Conservation (phyloP, 75 land plant species). For the Sequoiadendron giganteum region DNA sequence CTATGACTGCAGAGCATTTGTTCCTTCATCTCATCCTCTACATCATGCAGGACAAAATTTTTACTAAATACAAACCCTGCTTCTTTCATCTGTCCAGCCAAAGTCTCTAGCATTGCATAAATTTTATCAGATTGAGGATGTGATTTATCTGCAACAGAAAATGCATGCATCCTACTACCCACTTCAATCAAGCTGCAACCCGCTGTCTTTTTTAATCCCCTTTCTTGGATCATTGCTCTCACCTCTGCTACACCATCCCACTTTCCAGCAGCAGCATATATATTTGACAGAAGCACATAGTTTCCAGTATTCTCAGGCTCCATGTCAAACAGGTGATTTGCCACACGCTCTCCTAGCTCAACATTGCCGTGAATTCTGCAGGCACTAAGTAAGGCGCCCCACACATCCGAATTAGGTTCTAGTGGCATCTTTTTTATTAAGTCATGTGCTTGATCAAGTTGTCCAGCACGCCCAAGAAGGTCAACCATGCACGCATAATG, state of each 20-base stretch:
- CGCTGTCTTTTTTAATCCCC: not conserved
- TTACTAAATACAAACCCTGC: constrained; percentile 7
- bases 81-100: constrained; percentile 7
- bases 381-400: constrained; percentile 17
- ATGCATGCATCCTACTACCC: constrained; percentile 5
- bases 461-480: constrained; percentile 26
- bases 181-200: constrained; percentile 2
- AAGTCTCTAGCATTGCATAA: not conserved
- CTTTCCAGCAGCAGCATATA: constrained; percentile 12
- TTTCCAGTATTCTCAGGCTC: constrained; percentile 11
- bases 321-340: constrained; percentile 8
- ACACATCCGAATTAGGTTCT: constrained; percentile 10
- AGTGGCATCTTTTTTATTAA: constrained; percentile 20
- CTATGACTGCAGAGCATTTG: constrained; percentile 27
- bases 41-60: constrained; percentile 38
- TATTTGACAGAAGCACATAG: constrained; percentile 26
- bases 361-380: constrained; percentile 18
- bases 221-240: not conserved
- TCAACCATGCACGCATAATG: constrained; percentile 27
- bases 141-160: constrained; percentile 3
- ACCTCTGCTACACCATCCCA: constrained; percentile 10
- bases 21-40: constrained; percentile 51
- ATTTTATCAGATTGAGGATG: constrained; percentile 4
- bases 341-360: constrained; percentile 7
- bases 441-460: constrained; percentile 9